These are phyloP conservation scores for Apiospora malaysiana DNA, from an alignment of 2,329 filamentous ascomycete genomes.

Conservation along the genomic window DNA sequence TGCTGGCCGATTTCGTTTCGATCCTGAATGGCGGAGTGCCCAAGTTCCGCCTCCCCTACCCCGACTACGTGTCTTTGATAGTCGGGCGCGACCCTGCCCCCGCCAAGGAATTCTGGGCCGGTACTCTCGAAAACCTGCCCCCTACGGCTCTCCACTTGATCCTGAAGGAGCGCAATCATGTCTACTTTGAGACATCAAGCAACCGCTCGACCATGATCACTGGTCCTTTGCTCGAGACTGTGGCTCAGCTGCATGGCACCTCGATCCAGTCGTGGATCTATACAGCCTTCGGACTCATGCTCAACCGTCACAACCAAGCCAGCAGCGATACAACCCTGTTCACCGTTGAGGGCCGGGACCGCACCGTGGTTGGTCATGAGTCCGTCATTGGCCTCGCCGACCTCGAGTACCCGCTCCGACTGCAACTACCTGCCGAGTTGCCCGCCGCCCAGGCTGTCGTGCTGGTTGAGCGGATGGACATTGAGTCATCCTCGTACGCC, in stretches of 20 bases:
- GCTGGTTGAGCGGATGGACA: slow-evolving; percentile 16
- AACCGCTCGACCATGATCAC: neutral
- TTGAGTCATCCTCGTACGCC: slow-evolving; percentile 18
- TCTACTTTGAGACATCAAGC: neutral
- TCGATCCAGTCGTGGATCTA: slow-evolving; percentile 20
- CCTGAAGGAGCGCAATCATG: slow-evolving; percentile 13
- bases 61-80: neutral
- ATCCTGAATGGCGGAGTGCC: slow-evolving; percentile 18
- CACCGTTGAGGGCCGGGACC: slow-evolving; percentile 22
- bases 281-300: slow-evolving; percentile 22
- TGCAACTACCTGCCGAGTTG: slow-evolving; percentile 4
- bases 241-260: slow-evolving; percentile 11
- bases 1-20: slow-evolving; percentile 10
- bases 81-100: neutral
- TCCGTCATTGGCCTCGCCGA: slow-evolving; percentile 23
- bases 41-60: slow-evolving; percentile 8
- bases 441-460: slow-evolving; percentile 12
- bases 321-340: slow-evolving; percentile 18
- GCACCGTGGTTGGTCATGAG: slow-evolving; percentile 22
- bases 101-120: slow-evolving; percentile 20
- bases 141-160: slow-evolving; percentile 20
- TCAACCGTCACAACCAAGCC: slow-evolving; percentile 22
- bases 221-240: neutral
- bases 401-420: slow-evolving; percentile 23
- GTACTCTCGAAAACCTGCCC: slow-evolving; percentile 9